Percentiles rank a stretch among this genome's conserved stretches.
Conservation (phyloP, 345 rosid genomes). For the Salix arbutifolia region DNA sequence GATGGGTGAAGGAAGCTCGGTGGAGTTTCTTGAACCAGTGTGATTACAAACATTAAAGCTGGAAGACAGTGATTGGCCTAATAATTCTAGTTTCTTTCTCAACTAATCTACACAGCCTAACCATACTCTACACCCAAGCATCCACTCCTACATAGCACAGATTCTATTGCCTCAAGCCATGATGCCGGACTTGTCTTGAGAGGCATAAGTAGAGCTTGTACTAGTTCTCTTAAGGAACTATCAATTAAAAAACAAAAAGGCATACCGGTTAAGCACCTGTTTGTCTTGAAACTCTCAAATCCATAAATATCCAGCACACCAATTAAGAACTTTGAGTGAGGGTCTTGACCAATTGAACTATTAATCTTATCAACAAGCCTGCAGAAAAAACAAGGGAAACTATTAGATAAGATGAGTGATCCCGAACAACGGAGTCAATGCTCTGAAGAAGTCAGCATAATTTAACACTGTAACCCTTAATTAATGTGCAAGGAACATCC, state of each 20-base stretch:
- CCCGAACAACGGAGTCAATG: neutral
- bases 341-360: constrained; percentile 93
- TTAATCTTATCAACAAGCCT: constrained; percentile 96
- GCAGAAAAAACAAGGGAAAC: constrained; percentile 22
- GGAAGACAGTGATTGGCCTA: neutral
- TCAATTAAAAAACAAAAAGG: constrained; percentile 44
- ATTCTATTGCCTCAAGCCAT: constrained; percentile 8
- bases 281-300: constrained; percentile 99
- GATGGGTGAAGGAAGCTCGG: neutral
- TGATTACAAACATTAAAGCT: neutral
- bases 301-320: constrained; percentile 99
- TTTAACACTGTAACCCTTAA: constrained; percentile 10
- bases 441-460: constrained; percentile 11
- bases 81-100: neutral
- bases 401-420: neutral
- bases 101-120: neutral
- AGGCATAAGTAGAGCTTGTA: constrained; percentile 5
- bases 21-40: neutral
- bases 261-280: constrained; percentile 93
- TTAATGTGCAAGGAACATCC: neutral
- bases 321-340: constrained; percentile 75
- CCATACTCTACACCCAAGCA: neutral
- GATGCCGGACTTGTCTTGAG: constrained; percentile 19
- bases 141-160: neutral
- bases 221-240: constrained; percentile 27